phyloP scores from a whole-genome alignment of 768 basidiomycete genomes.

The Leccinum broughii region DNA sequence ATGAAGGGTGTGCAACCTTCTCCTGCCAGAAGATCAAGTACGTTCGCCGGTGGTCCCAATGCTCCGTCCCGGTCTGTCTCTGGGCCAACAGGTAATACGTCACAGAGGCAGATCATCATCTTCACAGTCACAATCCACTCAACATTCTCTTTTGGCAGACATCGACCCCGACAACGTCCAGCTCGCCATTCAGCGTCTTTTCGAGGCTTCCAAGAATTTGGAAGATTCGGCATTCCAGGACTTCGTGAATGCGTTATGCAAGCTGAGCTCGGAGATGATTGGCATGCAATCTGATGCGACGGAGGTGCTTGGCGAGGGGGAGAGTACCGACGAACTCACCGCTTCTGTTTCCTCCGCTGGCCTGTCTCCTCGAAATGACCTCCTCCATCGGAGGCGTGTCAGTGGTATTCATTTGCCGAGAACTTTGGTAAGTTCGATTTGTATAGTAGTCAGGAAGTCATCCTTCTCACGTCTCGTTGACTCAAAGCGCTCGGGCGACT shows the following conservation, averaged over 20 bases:
- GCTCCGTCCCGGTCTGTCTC: constrained; percentile 43
- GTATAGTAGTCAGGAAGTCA: constrained; percentile 37
- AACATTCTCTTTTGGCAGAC: constrained; percentile 69
- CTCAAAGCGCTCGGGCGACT: constrained; percentile 83
- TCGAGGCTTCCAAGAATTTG: constrained; percentile 81
- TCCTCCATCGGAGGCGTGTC: constrained; percentile 64
- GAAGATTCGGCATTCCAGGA: constrained; percentile 80
- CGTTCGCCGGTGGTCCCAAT: constrained; percentile 34
- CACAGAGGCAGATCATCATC: constrained; percentile 19
- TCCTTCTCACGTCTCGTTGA: constrained; percentile 3
- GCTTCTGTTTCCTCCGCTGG: constrained; percentile 35
- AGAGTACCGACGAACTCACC: constrained; percentile 35
- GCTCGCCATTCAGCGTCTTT: constrained; percentile 74
- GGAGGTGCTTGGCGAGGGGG: constrained; percentile 28
- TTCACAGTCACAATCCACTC: constrained; percentile 25
- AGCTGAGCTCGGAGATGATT: constrained; percentile 90
- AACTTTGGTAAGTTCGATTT: constrained; percentile 57
- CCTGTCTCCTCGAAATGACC: constrained; percentile 42
- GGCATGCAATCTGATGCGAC: constrained; percentile 67
- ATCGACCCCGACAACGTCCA: constrained; percentile 76
- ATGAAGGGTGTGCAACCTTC: constrained; percentile 48
- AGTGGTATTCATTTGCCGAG: constrained; percentile 88
- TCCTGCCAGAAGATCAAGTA: constrained; percentile 34
- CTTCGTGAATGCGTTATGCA: constrained; percentile 78
- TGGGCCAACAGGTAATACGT: constrained; percentile 17